Evolutionary conservation across 2,329 filamentous ascomycete genomes (phyloP).

Genomic region (Chrysoporthe cubensis): DNA sequence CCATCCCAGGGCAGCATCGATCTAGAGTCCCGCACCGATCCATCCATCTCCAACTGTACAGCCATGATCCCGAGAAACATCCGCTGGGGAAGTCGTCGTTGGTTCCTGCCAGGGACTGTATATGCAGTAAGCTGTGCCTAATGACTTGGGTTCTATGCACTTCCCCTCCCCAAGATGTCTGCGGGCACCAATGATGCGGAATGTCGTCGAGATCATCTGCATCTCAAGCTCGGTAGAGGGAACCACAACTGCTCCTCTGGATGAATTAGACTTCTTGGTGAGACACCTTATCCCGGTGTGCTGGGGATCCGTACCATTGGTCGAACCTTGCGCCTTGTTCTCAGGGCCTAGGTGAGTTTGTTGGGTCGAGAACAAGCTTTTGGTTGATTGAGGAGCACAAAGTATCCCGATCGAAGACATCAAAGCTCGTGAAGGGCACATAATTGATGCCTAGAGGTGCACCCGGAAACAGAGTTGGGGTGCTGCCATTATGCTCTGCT

Average conservation of each 20-base stretch:
- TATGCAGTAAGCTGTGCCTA: conserved; percentile 14
- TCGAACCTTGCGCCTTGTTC: conserved; percentile 1
- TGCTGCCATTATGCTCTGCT: background rate
- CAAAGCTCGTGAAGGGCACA: background rate
- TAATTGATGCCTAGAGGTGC: background rate
- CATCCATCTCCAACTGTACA: conserved; percentile 5
- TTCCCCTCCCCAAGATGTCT: conserved; percentile 23
- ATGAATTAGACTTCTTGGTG: conserved; percentile 8
- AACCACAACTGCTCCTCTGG: conserved; percentile 6
- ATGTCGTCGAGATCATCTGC: conserved; percentile 24
- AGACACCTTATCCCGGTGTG: conserved; percentile 16
- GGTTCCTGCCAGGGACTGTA: conserved; percentile 2
- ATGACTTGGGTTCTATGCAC: conserved; percentile 15
- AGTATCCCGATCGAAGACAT: background rate
- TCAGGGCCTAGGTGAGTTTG: background rate
- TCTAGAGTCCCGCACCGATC: background rate
- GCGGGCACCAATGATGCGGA: conserved; percentile 29
- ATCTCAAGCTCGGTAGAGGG: conserved; percentile 7
- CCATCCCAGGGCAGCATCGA: conserved; percentile 14
- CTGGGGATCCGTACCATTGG: conserved; percentile 12
- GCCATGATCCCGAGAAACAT: conserved; percentile 26
- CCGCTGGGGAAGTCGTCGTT: conserved; percentile 14
- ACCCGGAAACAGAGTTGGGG: background rate
- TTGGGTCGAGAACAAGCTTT: background rate
- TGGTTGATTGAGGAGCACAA: no score